Evolutionary conservation across 2,329 filamentous ascomycete genomes (phyloP).

Genomic region (Nannizziopsis barbatae): DNA sequence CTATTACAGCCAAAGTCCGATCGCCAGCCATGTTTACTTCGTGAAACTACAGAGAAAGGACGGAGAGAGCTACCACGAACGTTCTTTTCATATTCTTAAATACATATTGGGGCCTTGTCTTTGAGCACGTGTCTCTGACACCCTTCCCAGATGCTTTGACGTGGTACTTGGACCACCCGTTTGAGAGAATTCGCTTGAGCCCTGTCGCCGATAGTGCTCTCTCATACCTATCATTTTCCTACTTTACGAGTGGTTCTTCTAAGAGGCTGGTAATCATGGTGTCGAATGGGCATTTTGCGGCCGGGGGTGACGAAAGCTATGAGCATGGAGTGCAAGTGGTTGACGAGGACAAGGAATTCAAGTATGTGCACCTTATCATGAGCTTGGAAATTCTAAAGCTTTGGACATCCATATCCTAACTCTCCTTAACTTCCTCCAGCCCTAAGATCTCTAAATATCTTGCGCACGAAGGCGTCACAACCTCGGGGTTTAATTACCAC

Average conservation of each 20-base stretch:
- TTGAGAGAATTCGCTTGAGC: too few relatives aligned
- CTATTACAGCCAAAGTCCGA: too few relatives aligned
- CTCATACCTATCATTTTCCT: not conserved
- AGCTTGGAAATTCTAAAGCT: not conserved
- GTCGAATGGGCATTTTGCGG: constrained; percentile 38
- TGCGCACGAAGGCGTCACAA: constrained; percentile 63
- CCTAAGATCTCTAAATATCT: constrained; percentile 72
- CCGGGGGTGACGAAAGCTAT: constrained; percentile 43
- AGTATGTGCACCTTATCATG: constrained; percentile 46
- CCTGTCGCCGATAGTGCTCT: not conserved
- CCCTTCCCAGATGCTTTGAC: too few relatives aligned
- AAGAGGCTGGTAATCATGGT: constrained; percentile 26
- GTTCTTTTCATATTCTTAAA: too few relatives aligned
- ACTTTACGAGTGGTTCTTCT: constrained; percentile 19
- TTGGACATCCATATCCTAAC: constrained; percentile 5
- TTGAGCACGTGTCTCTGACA: too few relatives aligned
- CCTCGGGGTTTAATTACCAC: constrained; percentile 96
- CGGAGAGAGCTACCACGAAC: too few relatives aligned
- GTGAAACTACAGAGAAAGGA: too few relatives aligned
- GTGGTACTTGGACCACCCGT: too few relatives aligned
- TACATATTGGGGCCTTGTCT: too few relatives aligned
- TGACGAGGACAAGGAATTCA: constrained; percentile 93
- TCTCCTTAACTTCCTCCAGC: constrained; percentile 37
- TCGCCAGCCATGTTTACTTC: too few relatives aligned
- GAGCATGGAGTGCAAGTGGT: constrained; percentile 95